Evolutionary conservation across 805 yeast species (phyloP), one percentile per base, ranked within the genome.

Genomic region (Spathaspora girioi): DNA sequence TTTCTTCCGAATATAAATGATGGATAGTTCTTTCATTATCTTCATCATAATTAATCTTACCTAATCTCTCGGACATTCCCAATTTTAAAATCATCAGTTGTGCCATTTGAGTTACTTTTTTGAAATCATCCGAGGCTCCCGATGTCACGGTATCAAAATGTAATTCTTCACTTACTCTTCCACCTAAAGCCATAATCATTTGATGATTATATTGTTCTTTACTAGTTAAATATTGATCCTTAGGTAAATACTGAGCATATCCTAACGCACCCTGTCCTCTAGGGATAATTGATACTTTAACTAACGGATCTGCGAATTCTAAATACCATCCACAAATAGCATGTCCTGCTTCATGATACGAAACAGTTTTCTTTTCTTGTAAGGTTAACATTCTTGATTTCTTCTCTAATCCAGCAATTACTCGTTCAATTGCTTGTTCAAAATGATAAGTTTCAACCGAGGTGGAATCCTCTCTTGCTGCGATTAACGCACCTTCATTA

Each of bases 271-370:
- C 97, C 68, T 87, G 89, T 19, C 97, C 97, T 68, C 96, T 83
- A 51, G 97, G 97, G 55, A 91, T 89, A 59, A 91, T 91, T 18
- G 96, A 87, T n/a, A 91, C 97, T 69, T 91, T 91, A 53, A 92
- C 80, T 53, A 91, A 73, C 7, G 97, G 97, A 66, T 91, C 96
- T 10, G 97, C 97, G 71, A 73, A 83, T 70, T 84, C 81, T 63
- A 91, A 76, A 65, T 76, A 89, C 97, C 97, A 92, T 19, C 97
- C 97, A 70, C 97, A 88, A 46, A 91, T 86, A 3, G 97, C 97
- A 67, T 91, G 97, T 0, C 97, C 97, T 1, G 97, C 97, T 71
- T 91, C 97, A 68, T 91, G 97, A 65, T 88, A 91, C 0, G 97
- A 97, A 47, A 91, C 97, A 31, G 88, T 81, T 57, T 76, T 82